phyloP scores from a whole-genome alignment of 768 basidiomycete species.

The Clathrus columnatus region DNA sequence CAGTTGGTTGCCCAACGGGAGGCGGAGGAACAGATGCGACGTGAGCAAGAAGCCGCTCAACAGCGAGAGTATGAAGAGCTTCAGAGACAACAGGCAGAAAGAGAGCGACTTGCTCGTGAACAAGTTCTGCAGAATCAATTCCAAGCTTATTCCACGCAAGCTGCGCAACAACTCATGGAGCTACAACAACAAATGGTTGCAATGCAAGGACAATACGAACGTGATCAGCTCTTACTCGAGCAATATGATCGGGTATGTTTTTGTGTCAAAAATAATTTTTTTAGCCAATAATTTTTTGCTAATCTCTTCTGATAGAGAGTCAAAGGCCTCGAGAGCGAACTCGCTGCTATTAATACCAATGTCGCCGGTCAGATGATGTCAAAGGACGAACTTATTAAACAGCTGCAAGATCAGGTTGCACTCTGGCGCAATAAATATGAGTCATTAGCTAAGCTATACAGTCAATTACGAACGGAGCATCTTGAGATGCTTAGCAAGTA shows the following conservation, averaged over 20 bases:
- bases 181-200: slow-evolving; percentile 85
- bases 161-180: slow-evolving; percentile 66
- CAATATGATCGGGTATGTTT: slow-evolving; percentile 86
- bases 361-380: slow-evolving; percentile 78
- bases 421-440: slow-evolving; percentile 99
- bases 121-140: slow-evolving; percentile 77
- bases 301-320: slow-evolving; percentile 63
- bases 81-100: slow-evolving; percentile 80
- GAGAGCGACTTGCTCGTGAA: slow-evolving; percentile 83
- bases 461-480: slow-evolving; percentile 94
- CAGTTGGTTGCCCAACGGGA: slow-evolving; percentile 75
- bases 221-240: slow-evolving; percentile 94
- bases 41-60: slow-evolving; percentile 68
- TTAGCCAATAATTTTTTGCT: slow-evolving; percentile 7
- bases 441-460: slow-evolving; percentile 95
- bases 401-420: slow-evolving; percentile 92
- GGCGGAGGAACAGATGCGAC: slow-evolving; percentile 71
- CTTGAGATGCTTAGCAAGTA: slow-evolving; percentile 94
- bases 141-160: slow-evolving; percentile 71
- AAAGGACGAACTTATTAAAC: slow-evolving; percentile 93
- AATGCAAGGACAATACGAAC: slow-evolving; percentile 94
- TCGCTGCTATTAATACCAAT: slow-evolving; percentile 64
- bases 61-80: slow-evolving; percentile 86
- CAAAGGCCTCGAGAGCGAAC: slow-evolving; percentile 88
- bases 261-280: background rate